Base-by-base conservation (phyloP, 129 eudicot species). In the Ambrosia artemisiifolia region DNA sequence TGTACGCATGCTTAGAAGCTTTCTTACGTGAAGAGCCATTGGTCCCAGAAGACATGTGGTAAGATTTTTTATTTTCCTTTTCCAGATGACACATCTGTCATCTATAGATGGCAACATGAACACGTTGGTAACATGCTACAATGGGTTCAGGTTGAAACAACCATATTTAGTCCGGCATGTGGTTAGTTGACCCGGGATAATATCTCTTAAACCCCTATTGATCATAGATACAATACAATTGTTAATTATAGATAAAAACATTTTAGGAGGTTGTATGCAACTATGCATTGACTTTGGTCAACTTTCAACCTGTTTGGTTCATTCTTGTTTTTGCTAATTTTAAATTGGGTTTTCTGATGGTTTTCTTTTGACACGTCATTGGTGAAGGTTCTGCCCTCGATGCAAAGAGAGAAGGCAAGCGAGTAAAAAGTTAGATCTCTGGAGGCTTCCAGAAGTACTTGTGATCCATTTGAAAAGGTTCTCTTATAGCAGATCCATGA, bases 41-140 rank as follows among this genome's bases (percentile, higher is more conserved):
- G 78, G 99, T 94, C 64, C 96, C 99, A 42, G 99, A 94, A 85
- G 99, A 94, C 79, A 94, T 90, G 99, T 94, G 99, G 99, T 94
- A 63, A 77, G 91, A 65, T 79, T 81, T 54, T 47, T 62, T 30
- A 7, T 61, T 49, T 40, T 51, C 2, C 30, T 6, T 55, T 57
- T 20, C 36, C 71, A 8, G 16, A 5, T 48, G 35, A 47, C 34
- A 73, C 47, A 4, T 16, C 32, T 61, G 34, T 59, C 46, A 3
- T 38, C 62, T 36, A 9, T 56, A 10, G 16, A 24, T 49, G 60
- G 51, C 10, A 30, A 68, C 51, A 68, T 24, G 2, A 51, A 44
- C 6, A 20, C 60, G 59, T 30, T 68, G 46, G 30, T 14, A 34
- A 49, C 18, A 49, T 11, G 44, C 3, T 3, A 50, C 18, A 32